Evolutionary conservation across 2,329 filamentous ascomycete genomes (phyloP).

Genomic region (Coniochaeta sp.): DNA sequence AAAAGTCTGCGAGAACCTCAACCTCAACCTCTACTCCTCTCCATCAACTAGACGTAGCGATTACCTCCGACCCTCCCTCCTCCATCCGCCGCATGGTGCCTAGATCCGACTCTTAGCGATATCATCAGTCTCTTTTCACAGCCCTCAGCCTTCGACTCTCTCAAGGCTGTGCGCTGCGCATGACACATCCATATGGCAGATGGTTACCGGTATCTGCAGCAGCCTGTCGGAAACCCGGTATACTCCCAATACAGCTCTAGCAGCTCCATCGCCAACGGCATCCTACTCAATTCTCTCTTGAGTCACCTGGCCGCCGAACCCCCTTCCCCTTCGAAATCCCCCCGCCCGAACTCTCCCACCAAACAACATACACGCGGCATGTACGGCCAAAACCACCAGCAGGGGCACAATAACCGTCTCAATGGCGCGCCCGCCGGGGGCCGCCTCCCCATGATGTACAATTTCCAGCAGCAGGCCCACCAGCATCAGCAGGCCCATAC

Average conservation of each 20-base stretch:
- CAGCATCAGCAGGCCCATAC: conserved; percentile 59
- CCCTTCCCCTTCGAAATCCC: conserved; percentile 18
- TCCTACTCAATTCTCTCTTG: conserved; percentile 24
- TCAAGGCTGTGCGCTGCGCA: conserved; percentile 15
- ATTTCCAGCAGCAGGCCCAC: conserved; percentile 57
- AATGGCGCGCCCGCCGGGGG: conserved; percentile 62
- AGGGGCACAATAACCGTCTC: conserved; percentile 68
- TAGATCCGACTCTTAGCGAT: background rate
- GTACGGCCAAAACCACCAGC: conserved; percentile 68
- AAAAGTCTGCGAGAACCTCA: conserved; percentile 3
- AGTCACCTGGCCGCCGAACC: conserved; percentile 23
- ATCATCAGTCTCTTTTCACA: background rate
- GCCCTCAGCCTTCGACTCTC: background rate
- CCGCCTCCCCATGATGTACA: conserved; percentile 60
- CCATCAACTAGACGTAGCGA: conserved; percentile 1
- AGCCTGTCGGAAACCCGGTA: conserved; percentile 51
- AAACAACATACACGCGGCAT: conserved; percentile 43
- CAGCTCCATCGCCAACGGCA: conserved; percentile 27
- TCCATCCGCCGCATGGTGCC: background rate
- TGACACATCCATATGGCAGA: conserved; percentile 56
- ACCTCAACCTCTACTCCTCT: background rate
- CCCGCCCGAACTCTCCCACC: conserved; percentile 20
- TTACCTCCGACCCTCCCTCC: background rate
- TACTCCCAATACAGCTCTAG: conserved; percentile 46
- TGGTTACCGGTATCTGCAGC: conserved; percentile 58